phyloP scores from a whole-genome alignment of 164 flowering plant genomes.

The Taxillus chinensis region DNA sequence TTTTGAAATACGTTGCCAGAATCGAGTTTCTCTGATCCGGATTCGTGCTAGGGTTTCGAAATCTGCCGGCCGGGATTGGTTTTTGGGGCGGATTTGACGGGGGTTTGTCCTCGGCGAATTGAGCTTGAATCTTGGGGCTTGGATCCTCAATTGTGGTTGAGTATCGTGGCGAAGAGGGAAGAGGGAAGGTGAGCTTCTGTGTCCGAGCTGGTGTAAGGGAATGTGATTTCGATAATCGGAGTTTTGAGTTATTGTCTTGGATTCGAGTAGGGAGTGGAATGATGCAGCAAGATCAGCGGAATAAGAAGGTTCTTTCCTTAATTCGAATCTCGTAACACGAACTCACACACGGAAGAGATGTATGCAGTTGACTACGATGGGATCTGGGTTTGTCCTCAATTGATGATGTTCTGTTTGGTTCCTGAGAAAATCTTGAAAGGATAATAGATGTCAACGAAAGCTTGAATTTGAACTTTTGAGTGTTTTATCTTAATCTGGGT shows the following conservation, averaged over 20 bases:
- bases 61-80: not conserved
- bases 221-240: not conserved
- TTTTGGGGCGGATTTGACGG: not conserved
- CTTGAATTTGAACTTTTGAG: not conserved
- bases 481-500: not conserved
- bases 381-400: not conserved
- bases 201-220: not conserved
- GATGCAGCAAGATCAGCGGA: constrained; percentile 37
- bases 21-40: not conserved
- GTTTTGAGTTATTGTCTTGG: not conserved
- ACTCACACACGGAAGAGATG: not conserved
- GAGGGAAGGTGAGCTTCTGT: not conserved
- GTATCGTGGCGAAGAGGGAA: not conserved
- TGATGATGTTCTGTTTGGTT: not conserved
- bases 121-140: too few relatives aligned
- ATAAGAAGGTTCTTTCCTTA: constrained; percentile 21
- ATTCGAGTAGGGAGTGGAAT: not conserved
- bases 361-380: not conserved
- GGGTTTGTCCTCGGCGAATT: too few relatives aligned
- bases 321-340: not conserved
- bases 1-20: not conserved
- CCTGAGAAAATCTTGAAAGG: constrained; percentile 2
- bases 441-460: too few relatives aligned
- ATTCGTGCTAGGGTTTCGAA: not conserved
- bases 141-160: too few relatives aligned